Percentiles rank a stretch among this genome's conserved stretches.
These are phyloP conservation scores for Fusarium tupiense DNA, from an alignment of 2,329 filamentous ascomycete species.

Conservation along the genomic window DNA sequence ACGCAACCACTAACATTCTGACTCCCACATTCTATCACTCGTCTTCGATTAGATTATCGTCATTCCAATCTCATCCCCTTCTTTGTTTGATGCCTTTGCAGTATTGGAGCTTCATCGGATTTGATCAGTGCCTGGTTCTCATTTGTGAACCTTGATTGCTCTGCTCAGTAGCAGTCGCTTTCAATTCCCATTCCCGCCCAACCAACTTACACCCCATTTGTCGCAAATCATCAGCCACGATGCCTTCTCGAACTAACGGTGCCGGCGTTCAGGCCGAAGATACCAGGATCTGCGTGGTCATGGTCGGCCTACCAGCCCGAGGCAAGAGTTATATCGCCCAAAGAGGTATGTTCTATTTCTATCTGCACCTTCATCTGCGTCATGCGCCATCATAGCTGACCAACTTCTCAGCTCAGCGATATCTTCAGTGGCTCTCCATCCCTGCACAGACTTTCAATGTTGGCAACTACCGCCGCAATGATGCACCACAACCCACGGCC, in stretches of 20 bases:
- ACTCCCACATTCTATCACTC: constrained; percentile 15
- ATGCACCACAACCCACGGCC: constrained; percentile 88
- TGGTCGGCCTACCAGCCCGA: constrained; percentile 95
- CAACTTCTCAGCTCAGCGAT: constrained; percentile 75
- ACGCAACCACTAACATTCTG: constrained; percentile 21
- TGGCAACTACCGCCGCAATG: constrained; percentile 90
- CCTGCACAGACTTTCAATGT: constrained; percentile 97
- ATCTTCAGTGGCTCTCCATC: constrained; percentile 96
- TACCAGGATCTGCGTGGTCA: constrained; percentile 96
- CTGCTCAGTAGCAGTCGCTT: constrained; percentile 28
- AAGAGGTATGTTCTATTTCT: constrained; percentile 73
- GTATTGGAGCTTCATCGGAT: constrained; percentile 37
- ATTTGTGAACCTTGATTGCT: constrained; percentile 15
- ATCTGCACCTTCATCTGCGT: neutral
- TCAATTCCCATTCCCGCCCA: neutral
- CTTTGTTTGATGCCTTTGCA: constrained; percentile 40
- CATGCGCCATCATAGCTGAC: constrained; percentile 15
- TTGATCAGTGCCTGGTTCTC: constrained; percentile 21
- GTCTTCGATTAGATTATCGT: neutral
- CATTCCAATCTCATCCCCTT: neutral
- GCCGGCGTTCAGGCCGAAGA: constrained; percentile 89
- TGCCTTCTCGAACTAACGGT: constrained; percentile 68
- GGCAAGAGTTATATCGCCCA: constrained; percentile 98
- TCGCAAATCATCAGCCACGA: constrained; percentile 39
- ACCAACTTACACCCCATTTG: neutral